phyloP scores from a whole-genome alignment of 441 rosid genomes.

The Mallotus repandus region DNA sequence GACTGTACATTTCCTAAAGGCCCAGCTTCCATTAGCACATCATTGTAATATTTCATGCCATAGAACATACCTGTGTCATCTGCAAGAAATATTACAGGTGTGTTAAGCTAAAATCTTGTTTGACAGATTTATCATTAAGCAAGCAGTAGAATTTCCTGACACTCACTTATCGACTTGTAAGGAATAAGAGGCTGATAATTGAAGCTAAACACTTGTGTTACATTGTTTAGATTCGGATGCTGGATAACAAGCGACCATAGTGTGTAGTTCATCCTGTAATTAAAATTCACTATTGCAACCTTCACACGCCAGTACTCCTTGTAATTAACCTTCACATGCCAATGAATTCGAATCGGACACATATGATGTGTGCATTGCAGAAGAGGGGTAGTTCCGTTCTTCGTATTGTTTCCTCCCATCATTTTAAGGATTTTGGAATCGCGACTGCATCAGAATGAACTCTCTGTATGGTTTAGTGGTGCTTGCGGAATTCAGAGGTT shows the following conservation, averaged over 20 bases:
- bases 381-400: constrained; percentile 53
- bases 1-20: constrained; percentile 61
- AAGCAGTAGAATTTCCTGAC: neutral
- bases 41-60: constrained; percentile 61
- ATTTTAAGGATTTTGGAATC: constrained; percentile 55
- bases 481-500: too few relatives aligned
- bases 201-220: constrained; percentile 84
- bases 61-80: constrained; percentile 70
- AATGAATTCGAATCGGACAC: constrained; percentile 87
- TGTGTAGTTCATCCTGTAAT: constrained; percentile 66
- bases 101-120: neutral
- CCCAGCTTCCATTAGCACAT: constrained; percentile 63
- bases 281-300: constrained; percentile 71
- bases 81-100: constrained; percentile 23
- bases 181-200: constrained; percentile 73
- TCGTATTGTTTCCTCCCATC: constrained; percentile 56
- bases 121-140: neutral
- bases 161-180: constrained; percentile 70
- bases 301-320: constrained; percentile 83
- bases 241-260: constrained; percentile 68
- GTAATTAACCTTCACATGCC: constrained; percentile 83
- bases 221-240: constrained; percentile 80
- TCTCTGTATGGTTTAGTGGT: neutral
- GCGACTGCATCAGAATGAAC: constrained; percentile 42
- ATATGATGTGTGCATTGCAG: constrained; percentile 81